Evolutionary conservation across 129 eudicot species (phyloP).

Genomic region (Helianthus tuberosus): DNA sequence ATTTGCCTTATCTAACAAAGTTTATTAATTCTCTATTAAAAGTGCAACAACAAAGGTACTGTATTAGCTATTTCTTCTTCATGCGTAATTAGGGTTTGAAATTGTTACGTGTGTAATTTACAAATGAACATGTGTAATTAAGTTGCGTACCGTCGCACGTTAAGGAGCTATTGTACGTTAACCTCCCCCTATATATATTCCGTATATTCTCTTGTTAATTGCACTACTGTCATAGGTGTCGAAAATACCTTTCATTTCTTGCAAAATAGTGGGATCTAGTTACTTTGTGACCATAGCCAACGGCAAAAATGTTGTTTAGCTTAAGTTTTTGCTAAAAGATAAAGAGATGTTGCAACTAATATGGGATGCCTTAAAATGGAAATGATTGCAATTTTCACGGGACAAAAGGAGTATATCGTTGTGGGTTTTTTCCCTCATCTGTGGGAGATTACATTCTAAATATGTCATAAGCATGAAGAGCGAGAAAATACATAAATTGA

Average conservation of each 20-base stretch:
- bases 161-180: neutral
- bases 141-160: neutral
- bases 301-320: neutral
- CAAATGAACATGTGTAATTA: no score
- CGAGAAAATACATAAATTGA: neutral
- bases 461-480: neutral
- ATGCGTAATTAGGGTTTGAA: no score
- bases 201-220: neutral
- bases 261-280: conserved; percentile 14
- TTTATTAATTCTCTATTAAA: neutral
- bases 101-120: no score
- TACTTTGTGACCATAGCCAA: conserved; percentile 8
- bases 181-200: neutral
- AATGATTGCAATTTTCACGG: conserved; percentile 4
- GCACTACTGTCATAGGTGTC: neutral
- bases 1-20: neutral
- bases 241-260: conserved; percentile 10
- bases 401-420: neutral
- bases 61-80: no score
- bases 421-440: neutral
- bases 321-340: neutral
- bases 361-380: conserved; percentile 2
- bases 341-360: neutral
- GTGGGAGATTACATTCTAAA: neutral
- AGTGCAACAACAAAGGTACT: no score